Base-by-base conservation (phyloP, 495 filamentous ascomycete genomes). In the Aspergillus nanangensis region DNA sequence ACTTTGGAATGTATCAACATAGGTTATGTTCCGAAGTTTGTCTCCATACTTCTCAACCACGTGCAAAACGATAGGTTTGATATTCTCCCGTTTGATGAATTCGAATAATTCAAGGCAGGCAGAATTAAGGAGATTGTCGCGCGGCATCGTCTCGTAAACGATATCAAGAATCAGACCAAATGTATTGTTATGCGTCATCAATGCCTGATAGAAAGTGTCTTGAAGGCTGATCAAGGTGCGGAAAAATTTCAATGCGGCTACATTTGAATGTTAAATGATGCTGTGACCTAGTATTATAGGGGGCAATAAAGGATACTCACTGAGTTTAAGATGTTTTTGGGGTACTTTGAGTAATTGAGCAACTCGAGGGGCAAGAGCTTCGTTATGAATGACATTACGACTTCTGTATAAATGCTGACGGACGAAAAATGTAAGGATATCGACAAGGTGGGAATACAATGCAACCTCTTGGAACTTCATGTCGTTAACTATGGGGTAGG, bases 91-190 rank as follows among this genome's bases (percentile, higher is more conserved):
- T 60, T 83, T 89, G 53, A 98, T 89, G 53, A 85, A 89, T 53
- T 91, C 89, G 51, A 98, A 98, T 25, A 98, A 79, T 58, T 98
- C 93, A 11, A 97, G 75, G 65, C 89, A 96, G n/a, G 91, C 92
- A 11, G 91, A 96, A 57, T 93, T 93, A 24, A 98, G 78, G 3
- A 97, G 75, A 58, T 96, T 98, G 63, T 98, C 90, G n/a, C 88
- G 83, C 1, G 90, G 90, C 82, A 96, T 91, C 2, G 93, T 95
- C 54, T 88, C 81, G 50, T 85, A 78, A 9, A 98, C 80, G 22
- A 97, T 84, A 52, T 94, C 81, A 20, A 98, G 77, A 43, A 97
- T 92, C 2, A 91, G 84, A 13, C 83, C 90, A 51, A 97, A 88
- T 1, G 92, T 83, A 50, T 81, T 81, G 56, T 92, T 83, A 55